These are phyloP conservation scores for Solanum chmielewskii DNA, from an alignment of 257 asterid species.

Conservation along the genomic window DNA sequence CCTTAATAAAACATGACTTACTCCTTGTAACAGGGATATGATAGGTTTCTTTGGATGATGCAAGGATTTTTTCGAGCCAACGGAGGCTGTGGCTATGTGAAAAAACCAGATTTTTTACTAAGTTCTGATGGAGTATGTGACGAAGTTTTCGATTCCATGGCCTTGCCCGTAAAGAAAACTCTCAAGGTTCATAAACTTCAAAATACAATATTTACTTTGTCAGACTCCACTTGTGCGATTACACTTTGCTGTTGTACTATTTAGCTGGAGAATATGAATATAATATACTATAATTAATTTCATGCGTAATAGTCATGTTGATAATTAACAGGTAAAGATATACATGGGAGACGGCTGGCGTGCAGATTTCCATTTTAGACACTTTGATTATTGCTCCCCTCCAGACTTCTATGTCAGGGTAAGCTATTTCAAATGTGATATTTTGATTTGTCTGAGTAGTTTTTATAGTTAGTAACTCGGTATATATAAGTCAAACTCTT, in stretches of 20 bases:
- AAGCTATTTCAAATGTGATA: not conserved
- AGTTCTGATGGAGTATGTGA: not conserved
- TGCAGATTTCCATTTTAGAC: slow-evolving; percentile 6
- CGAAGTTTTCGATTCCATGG: not conserved
- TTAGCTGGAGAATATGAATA: not conserved
- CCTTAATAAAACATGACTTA: not conserved
- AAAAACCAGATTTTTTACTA: slow-evolving; percentile 9
- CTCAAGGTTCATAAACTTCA: not conserved
- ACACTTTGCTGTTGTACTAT: not conserved
- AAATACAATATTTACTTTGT: not conserved
- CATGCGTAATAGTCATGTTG: not conserved
- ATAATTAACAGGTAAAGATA: not conserved
- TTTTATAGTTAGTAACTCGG: not conserved
- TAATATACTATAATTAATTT: not conserved
- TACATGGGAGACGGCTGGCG: slow-evolving; percentile 17
- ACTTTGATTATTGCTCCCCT: slow-evolving; percentile 9
- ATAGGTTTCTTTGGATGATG: slow-evolving; percentile 9
- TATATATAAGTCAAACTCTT: not conserved
- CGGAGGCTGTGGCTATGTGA: slow-evolving; percentile 17
- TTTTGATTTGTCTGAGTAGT: not conserved
- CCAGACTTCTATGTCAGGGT: slow-evolving; percentile 6
- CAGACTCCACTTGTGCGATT: not conserved
- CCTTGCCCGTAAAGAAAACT: not conserved
- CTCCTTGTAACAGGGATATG: slow-evolving; percentile 4
- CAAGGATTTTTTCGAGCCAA: slow-evolving; percentile 17